Percentiles rank a stretch among this genome's conserved stretches.
Conservation (phyloP, 305 asterid genomes). For the Ruellia speciosa region DNA sequence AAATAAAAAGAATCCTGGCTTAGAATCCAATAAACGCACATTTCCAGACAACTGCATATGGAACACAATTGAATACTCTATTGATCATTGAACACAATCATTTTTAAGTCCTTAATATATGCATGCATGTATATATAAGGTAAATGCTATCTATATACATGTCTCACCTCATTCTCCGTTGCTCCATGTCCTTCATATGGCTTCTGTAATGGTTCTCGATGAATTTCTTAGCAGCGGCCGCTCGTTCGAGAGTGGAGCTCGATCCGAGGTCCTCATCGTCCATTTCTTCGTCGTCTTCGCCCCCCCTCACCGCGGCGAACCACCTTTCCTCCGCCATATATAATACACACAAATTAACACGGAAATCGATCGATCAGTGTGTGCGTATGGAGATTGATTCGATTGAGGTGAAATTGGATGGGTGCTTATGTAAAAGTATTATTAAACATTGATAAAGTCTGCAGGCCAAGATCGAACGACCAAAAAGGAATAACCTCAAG, state of each 20-base stretch:
- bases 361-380: neutral
- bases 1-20: no score
- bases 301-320: slow-evolving; percentile 18
- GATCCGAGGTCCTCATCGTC: slow-evolving; percentile 46
- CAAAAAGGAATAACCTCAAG: no score
- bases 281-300: slow-evolving; percentile 23
- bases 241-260: slow-evolving; percentile 57
- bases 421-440: no score
- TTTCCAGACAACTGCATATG: no score
- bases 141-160: slow-evolving; percentile 2
- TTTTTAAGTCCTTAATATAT: neutral
- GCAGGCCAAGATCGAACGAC: no score
- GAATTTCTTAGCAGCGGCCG: slow-evolving; percentile 72
- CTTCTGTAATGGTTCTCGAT: slow-evolving; percentile 70
- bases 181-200: slow-evolving; percentile 57
- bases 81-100: neutral
- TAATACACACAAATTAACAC: neutral
- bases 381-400: no score
- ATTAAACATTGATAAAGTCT: no score
- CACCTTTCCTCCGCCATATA: slow-evolving; percentile 26
- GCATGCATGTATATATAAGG: neutral
- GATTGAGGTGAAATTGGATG: no score
- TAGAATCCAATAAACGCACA: no score
- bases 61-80: neutral
- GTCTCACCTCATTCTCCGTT: slow-evolving; percentile 48